Base-by-base conservation (phyloP, 2,329 filamentous ascomycete genomes). In the Fusarium brachygibbosum region DNA sequence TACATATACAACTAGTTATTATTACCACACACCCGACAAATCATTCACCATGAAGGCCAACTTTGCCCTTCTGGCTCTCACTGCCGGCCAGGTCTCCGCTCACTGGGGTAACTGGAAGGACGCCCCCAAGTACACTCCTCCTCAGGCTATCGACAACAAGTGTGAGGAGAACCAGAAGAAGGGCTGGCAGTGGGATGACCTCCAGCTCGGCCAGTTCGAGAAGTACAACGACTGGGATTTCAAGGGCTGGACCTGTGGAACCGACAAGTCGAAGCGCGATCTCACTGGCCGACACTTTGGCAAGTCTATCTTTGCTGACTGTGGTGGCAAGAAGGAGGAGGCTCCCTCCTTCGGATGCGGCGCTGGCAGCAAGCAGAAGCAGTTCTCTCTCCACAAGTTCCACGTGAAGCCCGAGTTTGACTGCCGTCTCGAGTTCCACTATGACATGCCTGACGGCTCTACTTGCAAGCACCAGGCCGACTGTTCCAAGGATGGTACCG, bases 351-450 rank as follows among this genome's bases (percentile, higher is more conserved):
- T 93, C 78, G 84, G 85, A 60, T 78, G 79, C 55, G 78, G 59
- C 28, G 32, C 63, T 50, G 66, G 62, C 10, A 46, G 31, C 61
- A 78, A 80, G 58, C 78, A 68, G 57, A 61, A 61, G 34, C n/a
- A 49, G 10, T 96, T 97, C 85, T 96, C 94, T 35, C 88, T 97
- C 75, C 87, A 84, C 69, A 85, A 88, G 73, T 87, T 97, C 79
- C 85, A 95, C 69, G 83, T 98, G 72, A 88, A 88, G 45, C 86
- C 89, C 68, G 90, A 93, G 76, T 89, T 91, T 76, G 91, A 95
- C 80, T 90, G 88, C 72, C 89, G 94, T 68, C 82, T 98, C 55
- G 90, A 95, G 80, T 93, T 97, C 83, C 87, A 93, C 84, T 98
- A 95, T 82, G 86, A 85, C 75, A 97, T 98, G 93, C 86, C 89